phyloP scores from a whole-genome alignment of 495 filamentous ascomycete species.

The Durotheca rogersii region DNA sequence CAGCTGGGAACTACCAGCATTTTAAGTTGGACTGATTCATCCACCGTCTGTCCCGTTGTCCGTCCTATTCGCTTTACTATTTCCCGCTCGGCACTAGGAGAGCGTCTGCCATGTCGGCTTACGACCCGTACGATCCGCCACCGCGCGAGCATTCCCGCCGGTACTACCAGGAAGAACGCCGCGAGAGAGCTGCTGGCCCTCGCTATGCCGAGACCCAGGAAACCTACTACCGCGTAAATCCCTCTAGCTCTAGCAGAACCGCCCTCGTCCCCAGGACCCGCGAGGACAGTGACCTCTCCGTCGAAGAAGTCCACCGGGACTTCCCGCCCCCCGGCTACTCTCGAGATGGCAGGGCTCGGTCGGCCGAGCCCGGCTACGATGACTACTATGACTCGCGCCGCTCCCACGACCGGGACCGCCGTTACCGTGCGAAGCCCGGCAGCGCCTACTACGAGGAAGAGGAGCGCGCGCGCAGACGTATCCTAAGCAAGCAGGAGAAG shows the following conservation, averaged over 20 bases:
- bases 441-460: constrained; percentile 49
- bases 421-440: constrained; percentile 37
- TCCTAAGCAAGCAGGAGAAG: constrained; percentile 57
- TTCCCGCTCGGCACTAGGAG: too few species aligned
- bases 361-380: constrained; percentile 48
- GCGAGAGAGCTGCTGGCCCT: constrained; percentile 44
- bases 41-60: too few species aligned
- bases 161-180: constrained; percentile 50
- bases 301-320: constrained; percentile 68
- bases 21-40: too few species aligned
- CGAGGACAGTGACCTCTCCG: constrained; percentile 58
- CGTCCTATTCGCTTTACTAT: too few species aligned
- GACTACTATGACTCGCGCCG: constrained; percentile 46
- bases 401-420: constrained; percentile 47
- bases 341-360: constrained; percentile 54
- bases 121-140: constrained; percentile 50
- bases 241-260: constrained; percentile 38
- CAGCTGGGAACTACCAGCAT: too few species aligned
- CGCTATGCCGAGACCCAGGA: constrained; percentile 53
- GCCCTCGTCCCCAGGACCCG: constrained; percentile 57
- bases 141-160: constrained; percentile 43
- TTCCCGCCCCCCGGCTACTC: constrained; percentile 61
- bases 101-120: constrained; percentile 43
- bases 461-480: constrained; percentile 45
- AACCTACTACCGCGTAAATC: constrained; percentile 47